Evolutionary conservation across 1,284 basidiomycete species (phyloP), one percentile per base, ranked within the genome.

Genomic region (Ustilago xerochloae): DNA sequence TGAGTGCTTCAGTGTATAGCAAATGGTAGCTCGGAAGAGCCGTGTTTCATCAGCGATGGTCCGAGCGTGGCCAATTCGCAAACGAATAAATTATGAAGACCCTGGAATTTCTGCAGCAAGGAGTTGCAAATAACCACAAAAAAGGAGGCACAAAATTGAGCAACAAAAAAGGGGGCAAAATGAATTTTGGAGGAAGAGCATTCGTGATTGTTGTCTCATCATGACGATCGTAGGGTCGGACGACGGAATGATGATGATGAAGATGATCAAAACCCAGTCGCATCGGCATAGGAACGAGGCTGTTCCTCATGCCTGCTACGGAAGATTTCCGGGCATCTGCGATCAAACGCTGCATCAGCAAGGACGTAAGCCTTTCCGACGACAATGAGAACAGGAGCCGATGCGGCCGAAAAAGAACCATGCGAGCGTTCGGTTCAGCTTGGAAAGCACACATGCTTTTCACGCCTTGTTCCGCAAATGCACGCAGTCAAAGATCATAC

Each of bases 61-160:
- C 56, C 47, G 56, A 58, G 56, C 56, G 56, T 43, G 18, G 36
- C 28, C 38, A 22, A 39, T 18, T 32, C 30, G 12, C 29, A 20
- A 32, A 48, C n/a, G 35, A 36, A 4, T n/a, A n/a, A n/a, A 6
- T 48, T 48, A 18, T 18, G 4, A 33, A 20, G 52, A 54, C 39
- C 52, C 52, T 54, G 16, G 33, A 55, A 13, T 36, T 36, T 28
- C 22, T 12, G n/a, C 18, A 43, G 28, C 29, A 41, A 54, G 39
- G 38, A 54, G 38, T 28, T 6, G 35, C 4, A 39, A 13, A 20
- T 15, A 24, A 52, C 26, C n/a, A 16, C 35, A 12, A 38, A 38
- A 51, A 51, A 51, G 32, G 36, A 20, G 49, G 22, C 20, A 39
- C 26, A 13, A 20, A 51, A 51, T 10, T 6, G 29, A 38, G 16